Base-by-base conservation (phyloP, 2,329 filamentous ascomycete genomes). In the Coniochaeta hoffmannii region DNA sequence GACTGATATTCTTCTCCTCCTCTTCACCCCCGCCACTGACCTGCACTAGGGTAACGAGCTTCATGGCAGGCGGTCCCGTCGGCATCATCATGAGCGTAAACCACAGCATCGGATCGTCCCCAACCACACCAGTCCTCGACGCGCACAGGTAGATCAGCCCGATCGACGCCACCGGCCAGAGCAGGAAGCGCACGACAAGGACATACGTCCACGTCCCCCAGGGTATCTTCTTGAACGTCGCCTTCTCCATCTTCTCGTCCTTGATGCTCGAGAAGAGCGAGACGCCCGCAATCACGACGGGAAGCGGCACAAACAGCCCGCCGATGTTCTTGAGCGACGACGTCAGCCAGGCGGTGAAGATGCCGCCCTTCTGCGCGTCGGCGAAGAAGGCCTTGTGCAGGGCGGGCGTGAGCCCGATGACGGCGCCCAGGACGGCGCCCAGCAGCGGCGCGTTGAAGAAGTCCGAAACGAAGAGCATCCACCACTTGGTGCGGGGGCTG, bases 281-380 rank as follows among this genome's bases (percentile, higher is more conserved):
- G n/a, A 86, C 80, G 1, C 86, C 85, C 0, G 86, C 83, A 0
- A 88, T 76, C 15, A 88, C 77, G 15, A 88, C 81, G 30, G 86
- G 86, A 26, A 86, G 69, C 0, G 81, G 77, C 0, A 85, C 82
- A 63, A 88, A 88, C 0, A 88, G 72, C 0, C 76, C 73, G 3
- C 85, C 85, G 22, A 87, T 74, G 55, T 83, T 86, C 60, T 81
- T 76, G 19, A 88, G 68, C 0, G 80, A 78, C 0, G 76, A 74
- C 0, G 84, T 87, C 36, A 88, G 69, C 85, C 84, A 88, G 1
- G 84, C 84, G 19, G 80, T 83, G 61, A 88, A 78, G 55, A 85
- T 80, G 1, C 86, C 84, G 6, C 85, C 85, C 5, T 85, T 70
- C 8, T 78, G 66, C 9, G 75, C 75, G 12, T 75, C 68, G 53